Conservation (phyloP, 2,329 filamentous ascomycete genomes). For the Aspergillus udagawae region DNA sequence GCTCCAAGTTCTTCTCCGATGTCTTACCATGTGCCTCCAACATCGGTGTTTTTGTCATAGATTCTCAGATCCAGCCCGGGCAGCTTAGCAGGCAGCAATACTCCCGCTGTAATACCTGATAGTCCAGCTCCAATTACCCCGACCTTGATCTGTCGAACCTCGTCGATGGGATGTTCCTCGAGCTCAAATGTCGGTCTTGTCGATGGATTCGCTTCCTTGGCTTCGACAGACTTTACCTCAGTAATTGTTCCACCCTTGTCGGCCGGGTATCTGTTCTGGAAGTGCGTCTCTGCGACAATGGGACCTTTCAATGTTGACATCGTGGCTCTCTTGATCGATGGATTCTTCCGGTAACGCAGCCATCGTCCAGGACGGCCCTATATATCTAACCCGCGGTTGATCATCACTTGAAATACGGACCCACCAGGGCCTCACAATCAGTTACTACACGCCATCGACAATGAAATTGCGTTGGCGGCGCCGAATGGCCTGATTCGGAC, state of each 20-base stretch:
- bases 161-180: conserved; percentile 47
- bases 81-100: conserved; percentile 64
- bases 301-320: conserved; percentile 11
- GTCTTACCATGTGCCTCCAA: conserved; percentile 47
- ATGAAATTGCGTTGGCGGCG: neutral
- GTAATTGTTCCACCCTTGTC: neutral
- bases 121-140: conserved; percentile 63
- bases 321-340: neutral
- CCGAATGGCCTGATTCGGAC: neutral
- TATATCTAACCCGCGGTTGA: neutral
- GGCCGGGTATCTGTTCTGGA: neutral
- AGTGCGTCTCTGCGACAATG: neutral
- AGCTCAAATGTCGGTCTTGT: conserved; percentile 27
- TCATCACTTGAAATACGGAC: neutral
- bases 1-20: neutral
- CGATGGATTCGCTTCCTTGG: conserved; percentile 1
- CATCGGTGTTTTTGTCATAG: conserved; percentile 64
- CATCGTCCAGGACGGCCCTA: neutral
- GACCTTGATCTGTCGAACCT: conserved; percentile 49
- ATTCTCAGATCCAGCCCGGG: conserved; percentile 63
- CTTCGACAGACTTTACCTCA: conserved; percentile 5
- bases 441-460: neutral
- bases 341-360: neutral
- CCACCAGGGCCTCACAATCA: neutral
- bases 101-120: conserved; percentile 60